Conservation (phyloP, 495 filamentous ascomycete species). For the Penicillium simplicissimum region DNA sequence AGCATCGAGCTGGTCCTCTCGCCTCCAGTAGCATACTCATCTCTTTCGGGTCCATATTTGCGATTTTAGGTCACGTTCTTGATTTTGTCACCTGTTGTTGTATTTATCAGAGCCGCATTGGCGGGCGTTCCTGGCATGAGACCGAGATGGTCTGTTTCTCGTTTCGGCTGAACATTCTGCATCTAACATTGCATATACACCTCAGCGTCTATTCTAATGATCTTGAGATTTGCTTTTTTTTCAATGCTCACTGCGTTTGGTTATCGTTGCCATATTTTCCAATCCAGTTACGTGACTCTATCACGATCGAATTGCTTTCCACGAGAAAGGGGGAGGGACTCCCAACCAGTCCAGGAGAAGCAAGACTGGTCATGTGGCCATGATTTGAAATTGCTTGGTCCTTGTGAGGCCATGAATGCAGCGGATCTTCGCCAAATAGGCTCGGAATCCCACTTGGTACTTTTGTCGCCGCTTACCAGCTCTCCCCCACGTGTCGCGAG, state of each 20-base stretch:
- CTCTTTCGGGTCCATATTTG: neutral
- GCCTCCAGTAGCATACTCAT: neutral
- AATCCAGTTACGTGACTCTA: neutral
- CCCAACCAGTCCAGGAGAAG: neutral
- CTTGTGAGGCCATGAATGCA: neutral
- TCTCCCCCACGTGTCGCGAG: neutral
- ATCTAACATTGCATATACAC: slow-evolving; percentile 1
- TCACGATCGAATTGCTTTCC: no score
- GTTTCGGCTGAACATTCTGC: neutral
- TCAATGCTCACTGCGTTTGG: neutral
- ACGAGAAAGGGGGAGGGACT: neutral
- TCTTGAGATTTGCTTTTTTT: neutral
- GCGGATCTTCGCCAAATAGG: neutral
- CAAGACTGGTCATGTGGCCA: neutral
- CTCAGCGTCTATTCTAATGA: neutral
- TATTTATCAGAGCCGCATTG: slow-evolving; percentile 3
- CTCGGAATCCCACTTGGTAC: neutral
- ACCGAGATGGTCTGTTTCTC: neutral
- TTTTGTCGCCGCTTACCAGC: neutral
- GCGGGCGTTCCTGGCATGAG: slow-evolving; percentile 2
- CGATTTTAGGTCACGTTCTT: neutral
- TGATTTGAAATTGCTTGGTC: neutral
- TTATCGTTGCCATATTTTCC: neutral
- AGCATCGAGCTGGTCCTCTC: neutral
- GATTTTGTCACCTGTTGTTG: neutral